phyloP scores from a whole-genome alignment of 306 rosid genomes.

The Vachellia collinsii region DNA sequence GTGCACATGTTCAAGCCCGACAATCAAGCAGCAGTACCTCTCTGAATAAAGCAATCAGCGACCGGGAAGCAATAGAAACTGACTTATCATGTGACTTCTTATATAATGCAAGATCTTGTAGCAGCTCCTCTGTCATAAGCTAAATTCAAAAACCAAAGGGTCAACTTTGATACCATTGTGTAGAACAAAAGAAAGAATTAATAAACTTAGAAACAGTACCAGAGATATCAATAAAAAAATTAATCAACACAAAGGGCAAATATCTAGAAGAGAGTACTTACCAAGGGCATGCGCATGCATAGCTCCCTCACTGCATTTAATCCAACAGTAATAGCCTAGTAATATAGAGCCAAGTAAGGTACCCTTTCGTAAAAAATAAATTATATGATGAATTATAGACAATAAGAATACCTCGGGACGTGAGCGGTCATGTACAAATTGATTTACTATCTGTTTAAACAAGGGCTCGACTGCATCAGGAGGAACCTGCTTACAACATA shows the following conservation, averaged over 20 bases:
- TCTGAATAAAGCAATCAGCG: constrained; percentile 81
- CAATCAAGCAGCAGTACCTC: constrained; percentile 55
- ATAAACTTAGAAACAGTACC: constrained; percentile 24
- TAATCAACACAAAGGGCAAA: constrained; percentile 17
- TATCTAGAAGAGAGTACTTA: constrained; percentile 42
- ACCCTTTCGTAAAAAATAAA: background rate
- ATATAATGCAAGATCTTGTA: constrained; percentile 92
- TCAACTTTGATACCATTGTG: constrained; percentile 14
- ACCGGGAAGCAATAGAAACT: constrained; percentile 85
- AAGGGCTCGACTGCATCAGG: constrained; percentile 87
- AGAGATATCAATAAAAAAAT: constrained; percentile 19
- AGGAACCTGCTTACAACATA: constrained; percentile 66
- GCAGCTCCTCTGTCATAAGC: constrained; percentile 90
- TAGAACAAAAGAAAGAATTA: constrained; percentile 14
- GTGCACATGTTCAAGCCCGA: constrained; percentile 5
- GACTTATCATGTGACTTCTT: constrained; percentile 95
- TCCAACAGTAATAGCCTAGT: constrained; percentile 94
- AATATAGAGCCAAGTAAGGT: constrained; percentile 28
- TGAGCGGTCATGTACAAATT: constrained; percentile 86
- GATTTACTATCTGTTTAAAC: constrained; percentile 84
- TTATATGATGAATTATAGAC: background rate
- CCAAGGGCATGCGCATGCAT: constrained; percentile 92
- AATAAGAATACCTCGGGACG: constrained; percentile 78
- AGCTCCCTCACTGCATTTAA: constrained; percentile 78
- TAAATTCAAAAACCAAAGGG: constrained; percentile 47